Base-by-base conservation (phyloP, 768 basidiomycete genomes). In the Boletus rex-veris region DNA sequence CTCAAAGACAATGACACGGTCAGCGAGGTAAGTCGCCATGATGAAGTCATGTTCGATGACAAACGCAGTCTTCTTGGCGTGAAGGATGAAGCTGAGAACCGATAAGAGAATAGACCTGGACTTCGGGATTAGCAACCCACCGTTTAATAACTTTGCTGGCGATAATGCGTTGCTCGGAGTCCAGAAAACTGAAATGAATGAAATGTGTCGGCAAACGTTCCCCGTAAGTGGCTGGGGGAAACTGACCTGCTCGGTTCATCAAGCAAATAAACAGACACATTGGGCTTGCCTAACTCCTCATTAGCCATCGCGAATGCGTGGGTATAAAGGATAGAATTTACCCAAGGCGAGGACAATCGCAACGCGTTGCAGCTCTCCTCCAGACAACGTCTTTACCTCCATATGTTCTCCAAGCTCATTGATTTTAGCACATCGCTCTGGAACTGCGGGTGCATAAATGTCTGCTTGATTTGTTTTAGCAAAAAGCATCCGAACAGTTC, bases 1-100 rank as follows among this genome's bases (percentile, higher is more conserved):
- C 68, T 90, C 86, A 63, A 92, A 95, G 12, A 95, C 92, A 55
- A 96, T 93, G 64, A 97, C 93, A 43, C 96, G 89, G 69, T 99
- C 97, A 39, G 97, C 96, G 52, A 99, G 89, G 73, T 99, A 98
- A 3, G 96, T 98, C 4, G 96, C 95, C 96, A 98, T 98, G 77
- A 98, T 97, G 73, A 99, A 98, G 77, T 98, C 96, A 84, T 99
- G 97, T 80, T 99, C 97, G 66, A 99, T 98, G 64, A 99, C 82
- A 71, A 99, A 98, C 0, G 97, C 97, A 1, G 95, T 98, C 76
- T 95, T 94, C 79, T 97, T 97, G 14, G 93, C 83, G 66, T 97
- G 90, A 30, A 98, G 84, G 65, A 99, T 92, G 74, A 96, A 98
- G 45, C 88, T 89, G 52, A 8, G 39, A 10, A 19, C 30, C 0